Evolutionary conservation across 495 filamentous ascomycete species (phyloP), one percentile per base, ranked within the genome.

Genomic region (Jackrogersella multiformis): DNA sequence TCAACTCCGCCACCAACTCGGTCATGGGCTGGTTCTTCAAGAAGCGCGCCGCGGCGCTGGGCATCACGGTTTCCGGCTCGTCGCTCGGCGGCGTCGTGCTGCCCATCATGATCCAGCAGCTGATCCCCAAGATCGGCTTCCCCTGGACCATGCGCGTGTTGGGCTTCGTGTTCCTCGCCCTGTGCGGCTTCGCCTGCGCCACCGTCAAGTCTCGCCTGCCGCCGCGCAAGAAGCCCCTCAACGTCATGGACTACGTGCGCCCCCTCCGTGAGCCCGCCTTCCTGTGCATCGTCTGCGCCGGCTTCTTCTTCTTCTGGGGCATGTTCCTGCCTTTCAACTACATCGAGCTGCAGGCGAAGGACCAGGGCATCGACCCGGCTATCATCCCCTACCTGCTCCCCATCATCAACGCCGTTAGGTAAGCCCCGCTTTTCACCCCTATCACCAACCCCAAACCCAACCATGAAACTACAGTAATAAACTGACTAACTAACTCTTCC

Each of bases 261-360:
- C 88, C 89, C 2, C 80, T 93, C 24, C 79, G 68, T n/a, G 89
- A 92, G 61, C 71, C 80, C 0, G 73, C 81, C 4, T 91, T 88
- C 71, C 51, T 76, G 0, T 69, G 89, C 0, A 74, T 85, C 0
- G 80, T 85, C 21, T 4, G 79, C 9, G 88, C 75, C 1, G 68
- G 72, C 4, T 90, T 91, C 70, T 77, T 89, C 8, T 89, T 90
- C 79, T 90, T 88, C 77, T 86, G 85, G 73, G 90, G 89, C 32
- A 84, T 90, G 73, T 92, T 91, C 73, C 68, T 92, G 16, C 91
- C 90, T 0, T 88, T 92, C 78, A 90, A 88, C 70, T 93, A 86
- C 70, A 79, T 94, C 34, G 86, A 88, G 26, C 79, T 87, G 12
- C 78, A 80, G 66, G 90, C 87, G 0, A 63, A 78, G 58, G 56